Percentiles rank a stretch among this genome's conserved stretches.
These are phyloP conservation scores for Echinosophora koreensis DNA, from an alignment of 306 rosid genomes.

Conservation along the genomic window DNA sequence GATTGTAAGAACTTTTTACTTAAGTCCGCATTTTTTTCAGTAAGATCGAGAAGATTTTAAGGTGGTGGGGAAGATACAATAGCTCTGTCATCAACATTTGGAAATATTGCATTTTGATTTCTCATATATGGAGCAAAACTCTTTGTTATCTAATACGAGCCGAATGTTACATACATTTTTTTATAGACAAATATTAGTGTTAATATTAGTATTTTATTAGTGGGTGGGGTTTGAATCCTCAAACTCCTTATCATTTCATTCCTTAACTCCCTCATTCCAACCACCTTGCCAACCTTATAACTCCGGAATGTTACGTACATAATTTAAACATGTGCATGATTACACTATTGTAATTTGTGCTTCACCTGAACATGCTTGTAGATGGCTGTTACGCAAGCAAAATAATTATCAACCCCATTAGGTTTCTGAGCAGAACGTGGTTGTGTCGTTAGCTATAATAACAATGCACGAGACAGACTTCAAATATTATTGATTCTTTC, in stretches of 20 bases:
- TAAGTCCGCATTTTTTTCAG: too few species aligned
- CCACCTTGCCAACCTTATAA: too few species aligned
- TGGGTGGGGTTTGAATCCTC: too few species aligned
- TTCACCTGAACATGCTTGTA: constrained; percentile 42
- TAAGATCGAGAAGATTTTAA: not conserved
- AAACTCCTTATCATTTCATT: too few species aligned
- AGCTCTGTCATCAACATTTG: not conserved
- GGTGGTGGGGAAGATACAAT: not conserved
- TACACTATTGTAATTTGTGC: constrained; percentile 12
- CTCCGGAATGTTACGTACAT: too few species aligned
- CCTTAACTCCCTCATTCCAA: too few species aligned
- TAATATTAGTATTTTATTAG: too few species aligned
- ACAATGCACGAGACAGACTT: constrained; percentile 65
- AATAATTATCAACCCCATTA: constrained; percentile 54
- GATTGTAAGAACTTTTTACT: too few species aligned
- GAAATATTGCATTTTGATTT: not conserved
- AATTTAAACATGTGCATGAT: constrained; percentile 25
- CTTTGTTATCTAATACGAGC: not conserved
- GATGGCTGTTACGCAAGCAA: constrained; percentile 45
- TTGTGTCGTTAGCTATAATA: constrained; percentile 67
- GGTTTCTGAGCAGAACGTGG: constrained; percentile 63
- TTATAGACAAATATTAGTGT: too few species aligned
- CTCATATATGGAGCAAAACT: not conserved
- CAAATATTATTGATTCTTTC: constrained; percentile 47
- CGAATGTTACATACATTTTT: constrained; percentile 40